Evolutionary conservation across 345 rosid genomes (phyloP), one percentile per base, ranked within the genome.

Genomic region (Iberis pinnata): DNA sequence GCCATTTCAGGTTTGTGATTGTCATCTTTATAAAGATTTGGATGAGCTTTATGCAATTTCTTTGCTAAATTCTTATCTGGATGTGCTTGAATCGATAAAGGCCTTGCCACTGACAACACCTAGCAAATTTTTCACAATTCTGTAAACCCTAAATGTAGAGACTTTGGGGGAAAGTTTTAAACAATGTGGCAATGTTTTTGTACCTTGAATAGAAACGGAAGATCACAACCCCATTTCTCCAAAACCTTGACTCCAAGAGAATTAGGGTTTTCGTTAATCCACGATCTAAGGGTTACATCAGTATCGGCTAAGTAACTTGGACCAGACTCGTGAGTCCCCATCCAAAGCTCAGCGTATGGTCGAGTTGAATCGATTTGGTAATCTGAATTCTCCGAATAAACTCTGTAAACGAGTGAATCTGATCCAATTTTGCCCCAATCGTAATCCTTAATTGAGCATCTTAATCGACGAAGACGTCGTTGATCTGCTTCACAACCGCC

Each of bases 1-100:
- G 99, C 99, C 99, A 93, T 93, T 61, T 93, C 99, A 16, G 90
- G 97, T 74, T 93, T 93, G 72, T 93, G 97, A 73, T 86, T 93
- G 38, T 67, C 90, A 41, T 93, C 95, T 78, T 81, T 85, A 26
- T 88, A 93, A 36, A 76, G 67, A 76, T 76, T 56, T 15, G 99
- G 99, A 43, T 40, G 83, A 74, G 76, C 71, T 70, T 82, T 79
- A 43, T 88, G 95, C 73, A 93, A 63, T 43, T 63, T 65, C 74
- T 72, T 72, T 6, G 97, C 97, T 64, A 80, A 73, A 52, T 72
- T 63, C 73, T 88, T 88, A 73, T 93, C 97, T 1, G 97, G 99
- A 74, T 93, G 97, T 12, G 90, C 97, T 71, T 93, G 99, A 64
- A 93, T 88, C 44, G 99, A 93, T 72, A 93, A 65, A 13, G 94